Base-by-base conservation (phyloP, 2,329 filamentous ascomycete species). In the Trichoderma simmonsii region DNA sequence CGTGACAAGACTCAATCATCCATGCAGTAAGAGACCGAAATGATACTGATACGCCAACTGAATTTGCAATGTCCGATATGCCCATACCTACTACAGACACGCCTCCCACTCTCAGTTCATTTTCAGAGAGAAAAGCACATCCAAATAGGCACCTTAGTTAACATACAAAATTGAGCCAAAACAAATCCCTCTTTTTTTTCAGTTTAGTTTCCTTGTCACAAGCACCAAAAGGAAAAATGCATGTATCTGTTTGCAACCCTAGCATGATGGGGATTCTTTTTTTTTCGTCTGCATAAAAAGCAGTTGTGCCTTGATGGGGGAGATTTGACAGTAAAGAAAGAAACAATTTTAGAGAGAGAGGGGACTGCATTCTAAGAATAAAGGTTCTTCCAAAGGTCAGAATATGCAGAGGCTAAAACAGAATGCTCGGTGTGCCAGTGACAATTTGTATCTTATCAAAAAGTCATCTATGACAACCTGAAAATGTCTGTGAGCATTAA, bases 341-440 rank as follows among this genome's bases (percentile, higher is more conserved):
- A 69, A 51, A 69, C 26, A 21, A 26, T n/a, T 28, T 43, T 43
- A 30, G 24, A 43, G 30, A 66, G 48, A 57, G 48, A 26, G 32
- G 32, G 51, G 24, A 30, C 51, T 59, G 64, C 64, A 34, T 60
- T 61, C 56, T 34, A 61, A 56, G 59, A 70, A 63, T 63, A 43
- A 43, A 34, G 59, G 21, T 63, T 63, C 30, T 24, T 51, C 39
- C 28, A 51, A 21, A 21, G 30, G 36, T 57, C 24, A 5, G 43
- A 36, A 21, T 36, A 36, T 56, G 67, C 43, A 54, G 56, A 69
- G 43, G 56, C 21, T 39, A 30, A n/a, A 26, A 26, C 51, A 28
- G 30, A 56, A 63, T 63, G 67, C 67, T 70, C 67, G n/a, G 32
- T 39, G 11, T 67, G 64, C 67, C 67, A 69, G 66, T 69, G 66